These are phyloP conservation scores for Alternaria sp. DNA, from an alignment of 2,329 filamentous ascomycete genomes.

Conservation along the genomic window DNA sequence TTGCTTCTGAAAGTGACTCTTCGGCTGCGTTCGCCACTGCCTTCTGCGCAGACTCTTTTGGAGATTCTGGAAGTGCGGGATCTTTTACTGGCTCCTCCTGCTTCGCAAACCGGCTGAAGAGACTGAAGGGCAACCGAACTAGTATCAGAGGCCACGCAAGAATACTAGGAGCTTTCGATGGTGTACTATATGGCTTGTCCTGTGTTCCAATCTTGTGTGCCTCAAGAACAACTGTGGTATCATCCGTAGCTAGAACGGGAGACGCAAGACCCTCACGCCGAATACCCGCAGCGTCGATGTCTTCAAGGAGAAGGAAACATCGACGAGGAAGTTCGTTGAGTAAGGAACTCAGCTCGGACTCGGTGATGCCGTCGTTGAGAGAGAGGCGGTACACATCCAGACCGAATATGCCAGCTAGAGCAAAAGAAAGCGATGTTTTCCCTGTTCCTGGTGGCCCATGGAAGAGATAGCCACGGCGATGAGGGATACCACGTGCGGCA, in stretches of 20 bases:
- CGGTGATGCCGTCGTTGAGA: constrained; percentile 72
- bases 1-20: background rate
- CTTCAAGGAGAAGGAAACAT: constrained; percentile 58
- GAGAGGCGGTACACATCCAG: constrained; percentile 59
- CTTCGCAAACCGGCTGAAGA: background rate
- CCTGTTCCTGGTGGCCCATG: constrained; percentile 83
- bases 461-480: constrained; percentile 83
- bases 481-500: constrained; percentile 82
- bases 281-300: constrained; percentile 59
- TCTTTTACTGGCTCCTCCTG: background rate
- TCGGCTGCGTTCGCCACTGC: background rate
- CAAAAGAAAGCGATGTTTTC: constrained; percentile 63
- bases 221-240: background rate
- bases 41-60: background rate
- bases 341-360: constrained; percentile 64
- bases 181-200: background rate
- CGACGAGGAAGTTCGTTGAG: constrained; percentile 55
- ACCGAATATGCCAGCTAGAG: constrained; percentile 58
- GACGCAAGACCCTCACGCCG: background rate
- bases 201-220: background rate
- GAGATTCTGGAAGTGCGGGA: background rate
- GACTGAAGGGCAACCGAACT: background rate
- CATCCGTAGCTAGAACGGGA: background rate
- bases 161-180: background rate
- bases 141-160: background rate